Evolutionary conservation across 768 basidiomycete species (phyloP), one percentile per base, ranked within the genome.

Genomic region (Mycena indigotica): DNA sequence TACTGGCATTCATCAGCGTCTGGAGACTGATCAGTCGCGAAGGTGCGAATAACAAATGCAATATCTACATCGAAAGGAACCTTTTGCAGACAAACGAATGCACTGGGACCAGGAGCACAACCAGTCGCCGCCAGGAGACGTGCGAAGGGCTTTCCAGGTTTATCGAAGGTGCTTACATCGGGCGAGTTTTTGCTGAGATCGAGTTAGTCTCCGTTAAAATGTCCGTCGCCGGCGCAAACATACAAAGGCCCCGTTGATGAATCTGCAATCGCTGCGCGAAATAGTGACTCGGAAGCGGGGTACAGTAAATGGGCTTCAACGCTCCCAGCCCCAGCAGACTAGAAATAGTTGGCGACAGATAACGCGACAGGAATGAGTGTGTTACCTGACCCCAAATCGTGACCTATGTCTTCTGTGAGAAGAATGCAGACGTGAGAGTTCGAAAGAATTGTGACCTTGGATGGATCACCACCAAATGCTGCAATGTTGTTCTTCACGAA

Each of bases 401-500:
- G 3, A 82, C 79, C 81, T 82, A 38, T 5, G n/a, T n/a, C n/a
- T n/a, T n/a, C n/a, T n/a, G n/a, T n/a, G n/a, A n/a, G n/a, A n/a
- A n/a, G n/a, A n/a, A n/a, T n/a, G n/a, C n/a, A n/a, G n/a, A n/a
- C n/a, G n/a, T n/a, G n/a, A n/a, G n/a, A n/a, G n/a, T n/a, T n/a
- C n/a, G n/a, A n/a, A n/a, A n/a, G n/a, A n/a, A n/a, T n/a, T n/a
- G 10, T 35, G 32, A 77, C 84, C 71, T 85, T 87, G 13, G 70
- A 60, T 15, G 81, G 80, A 68, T 87, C 82, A 1, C 87, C 87
- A 15, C 86, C 86, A 64, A 89, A 89, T 2, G 77, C 77, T 3
- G 73, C 78, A 16, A 89, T 83, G 62, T 90, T 86, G 17, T 84
- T 73, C 58, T 87, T 80, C 0, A 89, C 71, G 68, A 87, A 90